phyloP scores from a whole-genome alignment of 2,329 filamentous ascomycete species.

The Apiospora marii region DNA sequence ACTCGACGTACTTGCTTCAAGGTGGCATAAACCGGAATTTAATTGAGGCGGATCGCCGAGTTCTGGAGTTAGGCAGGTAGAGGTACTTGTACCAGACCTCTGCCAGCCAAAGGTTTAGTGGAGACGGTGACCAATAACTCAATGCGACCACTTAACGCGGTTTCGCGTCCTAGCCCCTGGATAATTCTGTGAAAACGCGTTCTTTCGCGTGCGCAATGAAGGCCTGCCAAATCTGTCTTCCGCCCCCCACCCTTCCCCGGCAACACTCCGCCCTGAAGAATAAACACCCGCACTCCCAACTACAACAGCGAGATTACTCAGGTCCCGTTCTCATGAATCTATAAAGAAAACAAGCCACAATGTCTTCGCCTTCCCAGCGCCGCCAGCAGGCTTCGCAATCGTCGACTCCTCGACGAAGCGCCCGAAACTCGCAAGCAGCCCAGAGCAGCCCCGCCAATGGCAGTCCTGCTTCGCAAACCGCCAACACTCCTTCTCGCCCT shows the following conservation, averaged over 20 bases:
- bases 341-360: conserved; percentile 42
- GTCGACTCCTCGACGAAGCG: conserved; percentile 60
- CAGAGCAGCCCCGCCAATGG: conserved; percentile 54
- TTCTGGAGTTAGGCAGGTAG: neutral
- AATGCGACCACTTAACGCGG: conserved; percentile 24
- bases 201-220: conserved; percentile 25
- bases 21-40: conserved; percentile 17
- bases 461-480: conserved; percentile 37
- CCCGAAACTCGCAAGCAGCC: conserved; percentile 62
- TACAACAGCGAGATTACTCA: neutral
- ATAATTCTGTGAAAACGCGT: conserved; percentile 30
- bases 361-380: conserved; percentile 69
- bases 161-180: conserved; percentile 11
- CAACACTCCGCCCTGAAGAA: conserved; percentile 10
- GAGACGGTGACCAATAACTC: neutral
- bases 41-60: conserved; percentile 16
- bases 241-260: conserved; percentile 24
- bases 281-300: neutral
- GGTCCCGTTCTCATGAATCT: conserved; percentile 26
- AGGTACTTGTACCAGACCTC: neutral
- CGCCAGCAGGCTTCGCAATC: conserved; percentile 64
- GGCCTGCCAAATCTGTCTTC: conserved; percentile 28
- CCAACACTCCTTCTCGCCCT: conserved; percentile 56
- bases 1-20: neutral
- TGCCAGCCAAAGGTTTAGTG: neutral